These are phyloP conservation scores for Dendrobium chrysotoxum DNA, from an alignment of 106 monocot species.

Conservation along the genomic window DNA sequence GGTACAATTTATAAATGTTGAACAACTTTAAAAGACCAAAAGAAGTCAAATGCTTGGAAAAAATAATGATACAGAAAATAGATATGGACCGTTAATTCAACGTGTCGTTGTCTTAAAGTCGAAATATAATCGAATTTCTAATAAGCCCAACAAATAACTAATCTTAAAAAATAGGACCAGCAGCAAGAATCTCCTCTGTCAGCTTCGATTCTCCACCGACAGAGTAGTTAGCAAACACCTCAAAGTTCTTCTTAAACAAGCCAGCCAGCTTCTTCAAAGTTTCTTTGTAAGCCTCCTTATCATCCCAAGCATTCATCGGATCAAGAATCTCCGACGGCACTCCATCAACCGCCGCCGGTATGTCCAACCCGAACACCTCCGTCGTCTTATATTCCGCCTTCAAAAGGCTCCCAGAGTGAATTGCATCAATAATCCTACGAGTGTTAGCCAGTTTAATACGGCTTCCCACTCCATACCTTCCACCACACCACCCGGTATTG, in stretches of 20 bases:
- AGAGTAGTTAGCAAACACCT: slow-evolving; percentile 69
- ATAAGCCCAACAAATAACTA: no score
- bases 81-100: no score
- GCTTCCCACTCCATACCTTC: slow-evolving; percentile 90
- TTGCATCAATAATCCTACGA: slow-evolving; percentile 85
- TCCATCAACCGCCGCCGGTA: slow-evolving; percentile 58
- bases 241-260: slow-evolving; percentile 87
- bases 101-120: no score
- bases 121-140: no score
- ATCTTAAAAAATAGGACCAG: slow-evolving; percentile 42
- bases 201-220: slow-evolving; percentile 75
- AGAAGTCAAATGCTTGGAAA: no score
- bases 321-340: slow-evolving; percentile 74
- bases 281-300: slow-evolving; percentile 63
- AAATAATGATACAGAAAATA: no score
- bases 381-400: slow-evolving; percentile 56
- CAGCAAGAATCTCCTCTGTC: slow-evolving; percentile 82
- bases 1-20: no score
- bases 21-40: no score
- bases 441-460: slow-evolving; percentile 74
- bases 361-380: slow-evolving; percentile 79
- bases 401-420: slow-evolving; percentile 76
- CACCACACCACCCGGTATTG: slow-evolving; percentile 88
- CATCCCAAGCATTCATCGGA: slow-evolving; percentile 75
- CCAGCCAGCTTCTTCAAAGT: slow-evolving; percentile 80